Percentiles rank a stretch among this genome's conserved stretches.
These are phyloP conservation scores for Hysterium pulicare DNA, from an alignment of 2,329 filamentous ascomycete species.

Conservation along the genomic window DNA sequence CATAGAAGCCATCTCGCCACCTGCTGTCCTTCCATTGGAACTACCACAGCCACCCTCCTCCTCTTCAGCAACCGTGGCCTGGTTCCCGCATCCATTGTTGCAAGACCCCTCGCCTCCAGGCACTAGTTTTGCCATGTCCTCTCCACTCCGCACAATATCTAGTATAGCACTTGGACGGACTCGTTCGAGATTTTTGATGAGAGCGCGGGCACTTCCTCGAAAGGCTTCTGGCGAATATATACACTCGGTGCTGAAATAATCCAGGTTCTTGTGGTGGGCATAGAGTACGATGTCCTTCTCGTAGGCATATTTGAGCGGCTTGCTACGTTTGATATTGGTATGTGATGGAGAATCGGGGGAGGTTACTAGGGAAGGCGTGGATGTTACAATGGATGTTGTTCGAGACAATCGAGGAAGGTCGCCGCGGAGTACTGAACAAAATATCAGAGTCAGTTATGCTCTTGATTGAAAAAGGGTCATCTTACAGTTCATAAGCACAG, in stretches of 20 bases:
- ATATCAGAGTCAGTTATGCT: constrained; percentile 9
- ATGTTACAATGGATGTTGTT: constrained; percentile 83
- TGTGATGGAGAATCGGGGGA: constrained; percentile 12
- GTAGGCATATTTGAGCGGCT: constrained; percentile 96
- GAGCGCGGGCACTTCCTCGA: constrained; percentile 79
- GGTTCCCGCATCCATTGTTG: constrained; percentile 28
- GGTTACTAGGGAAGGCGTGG: constrained; percentile 36
- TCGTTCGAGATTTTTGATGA: constrained; percentile 94
- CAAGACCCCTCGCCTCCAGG: constrained; percentile 48
- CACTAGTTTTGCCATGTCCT: constrained; percentile 91
- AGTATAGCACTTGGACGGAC: constrained; percentile 91
- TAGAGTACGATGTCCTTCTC: constrained; percentile 99
- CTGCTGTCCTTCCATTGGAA: constrained; percentile 61
- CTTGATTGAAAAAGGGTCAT: neutral
- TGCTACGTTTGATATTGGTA: constrained; percentile 92
- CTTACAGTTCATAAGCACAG: constrained; percentile 84
- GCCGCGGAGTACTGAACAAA: constrained; percentile 64
- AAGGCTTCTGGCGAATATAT: constrained; percentile 98
- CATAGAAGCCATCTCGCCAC: constrained; percentile 78
- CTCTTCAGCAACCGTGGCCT: constrained; percentile 48
- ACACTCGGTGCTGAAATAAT: constrained; percentile 98
- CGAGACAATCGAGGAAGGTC: constrained; percentile 83
- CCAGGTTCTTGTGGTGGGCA: constrained; percentile 91
- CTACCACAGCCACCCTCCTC: constrained; percentile 73
- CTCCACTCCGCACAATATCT: constrained; percentile 90